Evolutionary conservation across 108 stramenopile species (phyloP).

Genomic region (Skeletonema costatum): DNA sequence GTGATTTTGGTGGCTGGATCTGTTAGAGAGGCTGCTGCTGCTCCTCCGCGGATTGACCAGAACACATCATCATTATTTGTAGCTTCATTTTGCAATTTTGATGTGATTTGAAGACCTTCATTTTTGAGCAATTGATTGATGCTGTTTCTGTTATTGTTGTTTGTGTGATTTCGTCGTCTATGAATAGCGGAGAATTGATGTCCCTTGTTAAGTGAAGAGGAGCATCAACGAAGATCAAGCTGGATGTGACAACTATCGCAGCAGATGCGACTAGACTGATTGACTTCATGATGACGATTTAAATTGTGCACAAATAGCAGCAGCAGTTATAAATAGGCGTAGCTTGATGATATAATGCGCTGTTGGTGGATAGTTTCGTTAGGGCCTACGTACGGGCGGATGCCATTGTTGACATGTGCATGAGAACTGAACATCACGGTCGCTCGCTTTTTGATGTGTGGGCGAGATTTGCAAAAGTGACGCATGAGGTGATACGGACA

Average conservation of each 20-base stretch:
- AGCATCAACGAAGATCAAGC: background rate
- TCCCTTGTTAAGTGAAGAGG: background rate
- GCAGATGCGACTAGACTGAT: background rate
- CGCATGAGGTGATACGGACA: background rate
- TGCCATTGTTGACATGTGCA: background rate
- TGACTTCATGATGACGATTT: background rate
- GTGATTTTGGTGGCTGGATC: constrained; percentile 75
- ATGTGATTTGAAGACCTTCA: background rate
- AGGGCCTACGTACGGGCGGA: background rate
- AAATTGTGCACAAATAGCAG: background rate
- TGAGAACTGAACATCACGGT: no score
- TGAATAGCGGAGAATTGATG: background rate
- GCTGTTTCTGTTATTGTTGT: background rate
- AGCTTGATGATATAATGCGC: background rate
- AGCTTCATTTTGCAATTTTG: background rate
- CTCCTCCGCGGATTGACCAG: background rate
- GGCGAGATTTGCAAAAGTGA: background rate
- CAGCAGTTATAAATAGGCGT: no score
- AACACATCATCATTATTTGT: background rate
- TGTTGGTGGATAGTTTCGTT: background rate
- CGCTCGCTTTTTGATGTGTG: no score
- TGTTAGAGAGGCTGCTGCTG: constrained; percentile 26
- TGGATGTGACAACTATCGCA: background rate
- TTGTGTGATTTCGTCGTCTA: background rate
- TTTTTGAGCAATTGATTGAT: background rate